phyloP scores from a whole-genome alignment of 345 rosid genomes.

The Lepidium sativum region DNA sequence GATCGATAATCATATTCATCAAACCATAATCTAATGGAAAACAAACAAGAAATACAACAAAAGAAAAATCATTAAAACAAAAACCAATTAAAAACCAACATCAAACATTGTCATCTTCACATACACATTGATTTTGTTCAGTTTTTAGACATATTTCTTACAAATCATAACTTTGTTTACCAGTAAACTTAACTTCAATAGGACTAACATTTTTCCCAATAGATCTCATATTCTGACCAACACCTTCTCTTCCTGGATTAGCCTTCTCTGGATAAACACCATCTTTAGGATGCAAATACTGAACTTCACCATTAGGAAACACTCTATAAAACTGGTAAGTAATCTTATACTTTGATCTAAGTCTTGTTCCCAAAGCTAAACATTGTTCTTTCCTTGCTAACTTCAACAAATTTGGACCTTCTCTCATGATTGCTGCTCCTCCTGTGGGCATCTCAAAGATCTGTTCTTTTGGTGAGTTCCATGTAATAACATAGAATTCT shows the following conservation, averaged over 20 bases:
- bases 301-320: conserved; percentile 88
- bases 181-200: conserved; percentile 91
- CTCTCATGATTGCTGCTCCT: conserved; percentile 92
- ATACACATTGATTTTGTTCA: background rate
- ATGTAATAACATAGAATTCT: conserved; percentile 88
- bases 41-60: background rate
- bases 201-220: conserved; percentile 87
- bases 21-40: background rate
- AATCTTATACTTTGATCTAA: conserved; percentile 95
- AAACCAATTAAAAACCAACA: conserved; percentile 4
- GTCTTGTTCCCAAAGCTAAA: conserved; percentile 77
- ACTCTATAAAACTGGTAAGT: conserved; percentile 88
- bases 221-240: conserved; percentile 71
- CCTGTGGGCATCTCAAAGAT: conserved; percentile 96
- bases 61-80: background rate
- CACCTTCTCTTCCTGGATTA: conserved; percentile 78
- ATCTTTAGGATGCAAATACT: conserved; percentile 88
- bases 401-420: conserved; percentile 88
- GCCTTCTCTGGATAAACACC: conserved; percentile 95
- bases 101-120: conserved; percentile 15
- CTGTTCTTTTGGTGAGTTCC: conserved; percentile 92
- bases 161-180: conserved; percentile 81
- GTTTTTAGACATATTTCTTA: conserved; percentile 16
- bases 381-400: conserved; percentile 95
- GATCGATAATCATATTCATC: background rate